Evolutionary conservation across 2,329 filamentous ascomycete genomes (phyloP), one percentile per base, ranked within the genome.

Genomic region (Colletotrichum sp.): DNA sequence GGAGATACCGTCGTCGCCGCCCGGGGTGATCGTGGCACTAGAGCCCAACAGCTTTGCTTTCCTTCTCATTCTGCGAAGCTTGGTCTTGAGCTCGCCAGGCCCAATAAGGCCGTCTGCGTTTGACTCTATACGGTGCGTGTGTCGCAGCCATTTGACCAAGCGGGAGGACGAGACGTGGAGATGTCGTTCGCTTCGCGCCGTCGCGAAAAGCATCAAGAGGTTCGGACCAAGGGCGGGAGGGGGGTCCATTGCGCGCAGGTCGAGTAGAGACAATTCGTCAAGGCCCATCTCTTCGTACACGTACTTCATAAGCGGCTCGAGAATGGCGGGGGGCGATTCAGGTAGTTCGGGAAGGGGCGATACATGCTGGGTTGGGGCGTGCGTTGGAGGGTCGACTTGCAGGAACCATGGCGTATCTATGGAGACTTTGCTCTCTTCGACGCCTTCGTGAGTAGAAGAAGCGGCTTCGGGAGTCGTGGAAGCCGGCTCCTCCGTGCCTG

Each of bases 161-260:
- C 95, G 92, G 81, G 98, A 96, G 0, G 96, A 95, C 2, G 95
- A 95, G 26, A 98, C 94, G 82, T 98, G 96, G 44, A 99, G 88
- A 86, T 99, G 97, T 69, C 96, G 96, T 84, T 98, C 95, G 80
- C 95, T 98, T 75, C 97, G 93, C 16, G 96, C 95, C 10, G 96
- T 98, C 55, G 94, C 96, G 78, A 99, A 92, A 34, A 99, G 86
- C 97, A 99, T 99, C 70, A 99, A 90, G 32, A 98, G 89, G 80
- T 96, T 96, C 3, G 95, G 92, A 2, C 97, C 97, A 2, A 99
- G 90, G 0, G 96, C 96, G 1, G 96, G 93, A 0, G 96, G 95
- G 1, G 96, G 96, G 80, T 98, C 95, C 66, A 99, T 89, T 49
- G 91, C 87, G 72, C 97, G 95, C 36, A 99, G 89, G 82, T 99